Evolutionary conservation across 2,329 filamentous ascomycete species (phyloP).

Genomic region (Monosporascus sp.): DNA sequence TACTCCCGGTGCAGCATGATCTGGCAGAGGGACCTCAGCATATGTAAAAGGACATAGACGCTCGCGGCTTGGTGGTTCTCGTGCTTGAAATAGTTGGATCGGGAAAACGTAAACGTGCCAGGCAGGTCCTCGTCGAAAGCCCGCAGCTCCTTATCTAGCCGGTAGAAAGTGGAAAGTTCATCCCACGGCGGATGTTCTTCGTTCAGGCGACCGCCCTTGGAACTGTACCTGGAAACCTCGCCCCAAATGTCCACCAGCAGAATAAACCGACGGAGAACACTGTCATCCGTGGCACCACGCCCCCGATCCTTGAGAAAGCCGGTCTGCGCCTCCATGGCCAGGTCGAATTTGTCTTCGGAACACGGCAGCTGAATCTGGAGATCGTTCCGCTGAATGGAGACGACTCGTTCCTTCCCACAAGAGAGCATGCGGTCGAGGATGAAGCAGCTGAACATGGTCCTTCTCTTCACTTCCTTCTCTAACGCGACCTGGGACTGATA

Average conservation of each 20-base stretch:
- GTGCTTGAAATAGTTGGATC: slow-evolving; percentile 60
- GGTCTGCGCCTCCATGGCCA: slow-evolving; percentile 52
- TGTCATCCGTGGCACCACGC: slow-evolving; percentile 34
- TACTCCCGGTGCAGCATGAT: slow-evolving; percentile 67
- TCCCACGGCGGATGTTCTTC: slow-evolving; percentile 57
- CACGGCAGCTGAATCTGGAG: slow-evolving; percentile 63
- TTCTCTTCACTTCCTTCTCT: slow-evolving; percentile 57
- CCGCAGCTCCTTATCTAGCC: slow-evolving; percentile 45
- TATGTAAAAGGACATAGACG: slow-evolving; percentile 62
- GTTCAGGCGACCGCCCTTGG: slow-evolving; percentile 44
- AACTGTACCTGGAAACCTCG: slow-evolving; percentile 52
- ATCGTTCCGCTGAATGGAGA: slow-evolving; percentile 54
- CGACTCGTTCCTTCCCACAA: slow-evolving; percentile 56
- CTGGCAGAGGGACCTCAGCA: slow-evolving; percentile 58
- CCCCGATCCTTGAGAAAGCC: slow-evolving; percentile 36
- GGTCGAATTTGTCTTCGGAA: slow-evolving; percentile 59
- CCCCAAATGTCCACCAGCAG: slow-evolving; percentile 56
- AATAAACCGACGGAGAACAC: slow-evolving; percentile 48
- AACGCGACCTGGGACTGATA: slow-evolving; percentile 37
- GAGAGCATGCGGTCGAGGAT: slow-evolving; percentile 66
- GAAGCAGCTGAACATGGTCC: slow-evolving; percentile 72
- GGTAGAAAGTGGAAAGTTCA: slow-evolving; percentile 46
- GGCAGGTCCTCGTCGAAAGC: slow-evolving; percentile 51
- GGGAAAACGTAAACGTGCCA: slow-evolving; percentile 50
- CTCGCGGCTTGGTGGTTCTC: slow-evolving; percentile 59